Conservation (phyloP, 169 alveolate species). For the Plasmodium cynomolgi region DNA sequence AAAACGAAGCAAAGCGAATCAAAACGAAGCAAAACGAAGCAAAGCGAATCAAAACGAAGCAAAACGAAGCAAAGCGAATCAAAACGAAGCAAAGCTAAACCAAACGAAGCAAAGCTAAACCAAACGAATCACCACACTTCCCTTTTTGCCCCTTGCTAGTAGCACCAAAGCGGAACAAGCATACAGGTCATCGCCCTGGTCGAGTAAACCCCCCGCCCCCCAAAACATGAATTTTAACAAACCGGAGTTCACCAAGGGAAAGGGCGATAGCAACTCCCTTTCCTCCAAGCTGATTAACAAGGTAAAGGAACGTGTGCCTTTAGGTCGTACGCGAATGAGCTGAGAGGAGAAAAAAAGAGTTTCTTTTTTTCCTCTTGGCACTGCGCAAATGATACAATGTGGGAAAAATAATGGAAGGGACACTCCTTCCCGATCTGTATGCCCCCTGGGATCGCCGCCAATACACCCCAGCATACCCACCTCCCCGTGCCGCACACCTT, state of each 20-base stretch:
- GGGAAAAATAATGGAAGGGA: background rate
- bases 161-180: no score
- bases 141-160: no score
- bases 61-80: background rate
- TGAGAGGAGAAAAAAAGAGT: background rate
- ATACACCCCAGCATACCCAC: background rate
- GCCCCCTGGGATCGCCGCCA: background rate
- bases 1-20: background rate
- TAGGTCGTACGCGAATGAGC: background rate
- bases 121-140: background rate
- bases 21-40: background rate
- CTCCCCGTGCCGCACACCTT: background rate
- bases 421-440: background rate
- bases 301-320: conserved; percentile 12
- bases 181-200: background rate
- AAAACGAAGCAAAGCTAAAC: background rate
- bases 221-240: background rate
- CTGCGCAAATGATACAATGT: background rate
- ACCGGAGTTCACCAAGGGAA: background rate
- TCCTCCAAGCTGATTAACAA: conserved; percentile 16
- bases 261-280: background rate
- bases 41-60: background rate
- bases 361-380: background rate
- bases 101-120: background rate
- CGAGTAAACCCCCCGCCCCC: background rate